Evolutionary conservation across 176 grass and related monocot genomes (phyloP).

Genomic region (Carex scoparia): DNA sequence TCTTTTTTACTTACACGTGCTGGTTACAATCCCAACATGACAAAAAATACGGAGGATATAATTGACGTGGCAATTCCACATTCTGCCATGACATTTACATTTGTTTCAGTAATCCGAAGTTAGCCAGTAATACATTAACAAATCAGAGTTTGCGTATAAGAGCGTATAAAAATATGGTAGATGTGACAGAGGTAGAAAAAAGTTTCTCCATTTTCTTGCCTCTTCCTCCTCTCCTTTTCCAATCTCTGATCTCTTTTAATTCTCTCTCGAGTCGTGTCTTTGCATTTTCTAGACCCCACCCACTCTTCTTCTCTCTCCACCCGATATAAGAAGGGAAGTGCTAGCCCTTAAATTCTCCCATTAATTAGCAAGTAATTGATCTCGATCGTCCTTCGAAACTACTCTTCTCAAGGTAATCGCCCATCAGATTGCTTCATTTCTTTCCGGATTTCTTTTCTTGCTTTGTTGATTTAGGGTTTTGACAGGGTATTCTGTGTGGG

Average conservation of each 20-base stretch:
- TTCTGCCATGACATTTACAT: neutral
- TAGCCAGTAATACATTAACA: neutral
- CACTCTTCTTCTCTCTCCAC: constrained; percentile 7
- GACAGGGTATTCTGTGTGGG: constrained; percentile 26
- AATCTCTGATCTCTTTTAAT: neutral
- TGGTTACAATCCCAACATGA: neutral
- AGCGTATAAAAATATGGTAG: neutral
- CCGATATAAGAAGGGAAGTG: constrained; percentile 7
- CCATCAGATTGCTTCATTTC: neutral
- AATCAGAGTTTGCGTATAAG: neutral
- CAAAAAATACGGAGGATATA: neutral
- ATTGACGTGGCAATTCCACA: neutral
- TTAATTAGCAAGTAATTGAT: neutral
- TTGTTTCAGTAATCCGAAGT: neutral
- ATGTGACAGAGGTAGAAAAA: neutral
- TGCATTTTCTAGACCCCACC: constrained; percentile 10
- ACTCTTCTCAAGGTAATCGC: constrained; percentile 1
- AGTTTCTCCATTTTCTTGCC: constrained; percentile 8
- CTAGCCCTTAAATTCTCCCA: constrained; percentile 9
- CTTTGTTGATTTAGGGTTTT: constrained; percentile 34
- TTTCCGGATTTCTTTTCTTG: neutral
- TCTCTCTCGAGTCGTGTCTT: neutral
- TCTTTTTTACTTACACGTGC: neutral
- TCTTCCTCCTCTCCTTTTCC: neutral
- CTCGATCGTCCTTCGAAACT: neutral